phyloP scores from a whole-genome alignment of 441 rosid genomes.

The Erodium texanum region DNA sequence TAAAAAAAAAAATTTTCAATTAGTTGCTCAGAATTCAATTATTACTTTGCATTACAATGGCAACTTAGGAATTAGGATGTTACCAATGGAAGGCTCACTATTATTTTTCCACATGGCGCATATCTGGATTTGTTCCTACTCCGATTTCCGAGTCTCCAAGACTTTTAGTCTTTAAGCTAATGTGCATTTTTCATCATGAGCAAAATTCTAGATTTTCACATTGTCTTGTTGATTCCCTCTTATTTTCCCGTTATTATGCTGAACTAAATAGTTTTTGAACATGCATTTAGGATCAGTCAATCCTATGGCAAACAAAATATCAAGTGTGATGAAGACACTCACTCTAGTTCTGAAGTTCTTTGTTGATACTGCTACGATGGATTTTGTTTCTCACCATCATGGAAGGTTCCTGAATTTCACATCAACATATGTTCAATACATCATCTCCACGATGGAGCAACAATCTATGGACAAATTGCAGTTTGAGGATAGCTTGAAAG shows the following conservation, averaged over 20 bases:
- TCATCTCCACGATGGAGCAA: constrained; percentile 31
- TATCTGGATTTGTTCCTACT: not conserved
- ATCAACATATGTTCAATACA: constrained; percentile 40
- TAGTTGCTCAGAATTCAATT: not conserved
- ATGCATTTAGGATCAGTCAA: constrained; percentile 32
- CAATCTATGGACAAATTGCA: constrained; percentile 30
- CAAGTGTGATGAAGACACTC: constrained; percentile 47
- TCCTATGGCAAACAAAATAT: constrained; percentile 25
- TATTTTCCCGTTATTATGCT: constrained; percentile 11
- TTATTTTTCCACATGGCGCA: not conserved
- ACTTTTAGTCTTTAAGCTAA: not conserved
- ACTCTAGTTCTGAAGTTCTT: constrained; percentile 62
- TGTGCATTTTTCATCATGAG: constrained; percentile 1
- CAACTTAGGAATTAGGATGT: not conserved
- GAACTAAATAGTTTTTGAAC: constrained; percentile 5
- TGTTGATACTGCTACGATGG: constrained; percentile 52
- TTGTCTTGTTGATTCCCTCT: not conserved
- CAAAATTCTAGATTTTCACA: not conserved
- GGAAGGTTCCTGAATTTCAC: constrained; percentile 48
- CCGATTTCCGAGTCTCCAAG: not conserved
- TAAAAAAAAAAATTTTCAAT: not conserved
- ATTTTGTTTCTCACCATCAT: constrained; percentile 32
- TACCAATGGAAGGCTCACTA: not conserved
- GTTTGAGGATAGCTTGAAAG: constrained; percentile 45
- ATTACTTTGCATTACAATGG: not conserved